Percentiles rank a stretch among this genome's conserved stretches.
Evolutionary conservation across 75 land plant genomes (phyloP).

Genomic region (Pseudotsuga menziesii): DNA sequence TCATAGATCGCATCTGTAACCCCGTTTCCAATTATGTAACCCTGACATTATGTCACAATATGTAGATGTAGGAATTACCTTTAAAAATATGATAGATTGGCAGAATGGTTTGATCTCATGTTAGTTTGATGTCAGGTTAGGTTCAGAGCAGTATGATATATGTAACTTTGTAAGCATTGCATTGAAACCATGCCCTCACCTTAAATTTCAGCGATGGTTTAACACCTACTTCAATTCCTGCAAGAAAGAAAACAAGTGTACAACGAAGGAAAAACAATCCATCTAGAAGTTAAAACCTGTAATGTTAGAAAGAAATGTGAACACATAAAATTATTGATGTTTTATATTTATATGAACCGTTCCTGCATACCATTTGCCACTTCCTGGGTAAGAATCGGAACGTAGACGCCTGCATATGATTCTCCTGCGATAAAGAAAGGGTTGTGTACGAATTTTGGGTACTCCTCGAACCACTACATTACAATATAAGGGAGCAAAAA

Average conservation of each 20-base stretch:
- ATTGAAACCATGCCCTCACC: slow-evolving; percentile 19
- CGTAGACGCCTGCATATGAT: slow-evolving; percentile 49
- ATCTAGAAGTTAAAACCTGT: neutral
- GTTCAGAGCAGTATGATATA: too few species aligned
- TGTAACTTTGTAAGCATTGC: too few species aligned
- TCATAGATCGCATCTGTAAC: slow-evolving; percentile 67
- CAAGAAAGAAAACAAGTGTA: neutral
- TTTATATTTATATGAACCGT: too few species aligned
- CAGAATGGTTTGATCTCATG: too few species aligned
- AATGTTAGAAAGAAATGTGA: too few species aligned
- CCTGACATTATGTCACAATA: slow-evolving; percentile 33
- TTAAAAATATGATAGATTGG: too few species aligned
- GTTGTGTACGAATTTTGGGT: too few species aligned
- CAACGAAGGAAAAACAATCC: neutral
- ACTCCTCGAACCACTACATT: too few species aligned
- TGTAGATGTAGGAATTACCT: too few species aligned
- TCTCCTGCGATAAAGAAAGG: too few species aligned
- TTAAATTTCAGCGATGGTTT: slow-evolving; percentile 67
- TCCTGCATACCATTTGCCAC: slow-evolving; percentile 53
- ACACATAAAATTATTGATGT: neutral
- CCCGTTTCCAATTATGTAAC: slow-evolving; percentile 94
- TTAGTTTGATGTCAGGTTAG: too few species aligned
- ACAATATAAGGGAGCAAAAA: too few species aligned
- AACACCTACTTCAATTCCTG: slow-evolving; percentile 63
- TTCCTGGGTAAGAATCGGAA: slow-evolving; percentile 42